Evolutionary conservation across 805 yeast species (phyloP).

Genomic region (Priceomyces medius): DNA sequence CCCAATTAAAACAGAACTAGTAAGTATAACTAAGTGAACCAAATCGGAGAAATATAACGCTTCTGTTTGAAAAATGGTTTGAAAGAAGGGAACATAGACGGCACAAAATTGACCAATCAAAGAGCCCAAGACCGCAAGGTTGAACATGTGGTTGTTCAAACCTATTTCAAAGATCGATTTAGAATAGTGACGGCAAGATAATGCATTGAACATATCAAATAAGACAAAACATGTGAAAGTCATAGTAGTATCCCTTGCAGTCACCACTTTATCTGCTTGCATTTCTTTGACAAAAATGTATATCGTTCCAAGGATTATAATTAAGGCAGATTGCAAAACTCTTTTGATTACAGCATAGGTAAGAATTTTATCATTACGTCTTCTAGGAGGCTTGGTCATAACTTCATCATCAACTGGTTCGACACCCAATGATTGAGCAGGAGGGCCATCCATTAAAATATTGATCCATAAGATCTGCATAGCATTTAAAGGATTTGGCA

Average conservation of each 20-base stretch:
- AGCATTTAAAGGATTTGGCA: slow-evolving; percentile 94
- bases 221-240: slow-evolving; percentile 96
- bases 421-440: slow-evolving; percentile 96
- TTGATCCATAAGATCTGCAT: slow-evolving; percentile 99
- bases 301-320: slow-evolving; percentile 83
- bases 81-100: slow-evolving; percentile 90
- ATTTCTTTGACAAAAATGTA: slow-evolving; percentile 84
- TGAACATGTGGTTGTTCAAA: slow-evolving; percentile 82
- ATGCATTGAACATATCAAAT: slow-evolving; percentile 95
- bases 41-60: slow-evolving; percentile 74
- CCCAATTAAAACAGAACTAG: slow-evolving; percentile 80
- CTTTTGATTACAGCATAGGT: slow-evolving; percentile 68
- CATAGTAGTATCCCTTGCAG: slow-evolving; percentile 98
- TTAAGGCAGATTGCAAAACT: slow-evolving; percentile 70
- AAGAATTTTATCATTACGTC: slow-evolving; percentile 79
- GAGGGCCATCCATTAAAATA: slow-evolving; percentile 98
- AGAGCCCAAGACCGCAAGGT: slow-evolving; percentile 86
- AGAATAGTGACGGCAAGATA: slow-evolving; percentile 84
- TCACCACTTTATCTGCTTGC: slow-evolving; percentile 69
- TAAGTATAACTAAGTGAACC: slow-evolving; percentile 54
- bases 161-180: slow-evolving; percentile 86
- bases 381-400: slow-evolving; percentile 95
- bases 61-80: slow-evolving; percentile 91
- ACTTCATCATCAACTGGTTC: slow-evolving; percentile 96
- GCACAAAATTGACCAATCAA: slow-evolving; percentile 90